These are phyloP conservation scores for Magnaporthiopsis incrustans DNA, from an alignment of 2,329 filamentous ascomycete species.

Conservation along the genomic window DNA sequence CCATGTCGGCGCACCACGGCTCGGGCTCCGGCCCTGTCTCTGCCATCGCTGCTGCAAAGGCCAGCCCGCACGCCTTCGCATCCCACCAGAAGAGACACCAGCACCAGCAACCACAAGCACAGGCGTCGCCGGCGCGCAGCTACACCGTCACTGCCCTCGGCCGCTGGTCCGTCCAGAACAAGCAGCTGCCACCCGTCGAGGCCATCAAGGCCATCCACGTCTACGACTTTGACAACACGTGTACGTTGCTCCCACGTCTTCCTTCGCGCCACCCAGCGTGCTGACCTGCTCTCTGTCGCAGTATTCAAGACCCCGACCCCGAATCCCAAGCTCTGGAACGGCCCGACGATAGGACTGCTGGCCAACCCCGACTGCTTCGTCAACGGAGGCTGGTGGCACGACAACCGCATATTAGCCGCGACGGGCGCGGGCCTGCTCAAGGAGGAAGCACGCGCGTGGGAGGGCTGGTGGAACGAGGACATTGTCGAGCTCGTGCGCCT, in stretches of 20 bases:
- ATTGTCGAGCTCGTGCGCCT: slow-evolving; percentile 74
- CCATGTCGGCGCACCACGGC: slow-evolving; percentile 3
- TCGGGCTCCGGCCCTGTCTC: slow-evolving; percentile 4
- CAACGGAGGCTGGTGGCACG: slow-evolving; percentile 96
- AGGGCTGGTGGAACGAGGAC: slow-evolving; percentile 94
- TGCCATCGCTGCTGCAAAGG: neutral
- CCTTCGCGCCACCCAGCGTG: neutral
- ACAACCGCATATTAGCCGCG: slow-evolving; percentile 73
- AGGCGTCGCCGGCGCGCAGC: neutral
- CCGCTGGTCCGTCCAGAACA: slow-evolving; percentile 76
- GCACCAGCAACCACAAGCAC: neutral
- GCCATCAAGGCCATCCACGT: slow-evolving; percentile 76
- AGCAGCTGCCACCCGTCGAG: slow-evolving; percentile 50
- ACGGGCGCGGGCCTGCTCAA: slow-evolving; percentile 75
- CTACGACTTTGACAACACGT: slow-evolving; percentile 97
- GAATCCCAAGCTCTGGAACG: slow-evolving; percentile 81
- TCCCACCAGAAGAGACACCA: neutral
- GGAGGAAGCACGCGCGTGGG: slow-evolving; percentile 79
- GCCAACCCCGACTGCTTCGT: slow-evolving; percentile 68
- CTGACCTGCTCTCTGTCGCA: slow-evolving; percentile 24
- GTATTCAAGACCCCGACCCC: slow-evolving; percentile 89
- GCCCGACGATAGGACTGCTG: slow-evolving; percentile 66
- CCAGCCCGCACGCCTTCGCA: neutral
- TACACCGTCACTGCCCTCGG: slow-evolving; percentile 66
- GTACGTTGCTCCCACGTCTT: slow-evolving; percentile 37